Evolutionary conservation across 768 basidiomycete genomes (phyloP), one percentile per base, ranked within the genome.

Genomic region (Gelatoporia subvermispora): DNA sequence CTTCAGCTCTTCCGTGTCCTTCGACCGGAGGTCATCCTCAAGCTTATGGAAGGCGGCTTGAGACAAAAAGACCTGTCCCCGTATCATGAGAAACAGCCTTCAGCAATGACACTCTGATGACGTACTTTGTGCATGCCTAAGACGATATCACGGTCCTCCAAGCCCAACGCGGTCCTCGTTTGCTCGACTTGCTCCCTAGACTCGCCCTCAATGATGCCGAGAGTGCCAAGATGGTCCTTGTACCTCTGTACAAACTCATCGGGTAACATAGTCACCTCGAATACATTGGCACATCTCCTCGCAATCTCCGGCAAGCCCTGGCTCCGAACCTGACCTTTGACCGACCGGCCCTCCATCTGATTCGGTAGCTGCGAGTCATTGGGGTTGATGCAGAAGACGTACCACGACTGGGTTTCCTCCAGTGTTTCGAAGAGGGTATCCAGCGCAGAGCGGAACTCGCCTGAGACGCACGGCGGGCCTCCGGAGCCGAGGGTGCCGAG

Each of bases 281-380:
- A 93, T 25, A 84, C 73, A 54, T 76, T 81, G 25, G 72, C 72
- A 47, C 74, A 78, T 41, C 88, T 68, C 61, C 75, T 79, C 5
- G 87, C 80, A 52, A 97, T 77, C 68, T 92, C 89, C 2, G 84
- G 69, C 57, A 98, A 59, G 0, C 93, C 90, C 21, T 85, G 60
- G 48, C 88, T 86, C 43, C 88, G 76, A 34, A 98, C 85, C 68
- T 98, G 95, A 0, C 89, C 88, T 65, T 93, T 95, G 42, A 97
- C 86, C 35, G 86, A 84, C 39, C 93, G 75, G 10, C 90, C 88
- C 70, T 98, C 95, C 45, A 97, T 72, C 63, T 97, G 94, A 62
- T 93, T 91, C 35, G 94, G 93, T 17, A 97, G 69, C 61, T 95
- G 95, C 21, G 91, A 85, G 68, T 97, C 93, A 62, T 98, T 99